phyloP scores from a whole-genome alignment of 352 stramenopile genomes.

The Pythium oligandrum region DNA sequence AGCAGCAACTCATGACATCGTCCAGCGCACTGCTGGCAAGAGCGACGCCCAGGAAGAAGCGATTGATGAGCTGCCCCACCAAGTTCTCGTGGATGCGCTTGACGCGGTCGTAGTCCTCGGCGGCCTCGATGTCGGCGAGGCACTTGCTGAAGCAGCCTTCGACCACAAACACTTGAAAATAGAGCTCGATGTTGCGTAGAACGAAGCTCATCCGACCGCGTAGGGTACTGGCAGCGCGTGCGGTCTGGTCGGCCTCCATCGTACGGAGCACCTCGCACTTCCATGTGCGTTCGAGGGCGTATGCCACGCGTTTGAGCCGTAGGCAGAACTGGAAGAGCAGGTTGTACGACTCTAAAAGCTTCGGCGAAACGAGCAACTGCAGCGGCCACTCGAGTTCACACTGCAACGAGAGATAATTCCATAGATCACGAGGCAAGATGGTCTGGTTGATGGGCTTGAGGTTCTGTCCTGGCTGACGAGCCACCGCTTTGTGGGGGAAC shows the following conservation, averaged over 20 bases:
- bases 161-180: slow-evolving; percentile 80
- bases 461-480: slow-evolving; percentile 9
- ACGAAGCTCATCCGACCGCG: slow-evolving; percentile 74
- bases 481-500: slow-evolving; percentile 34
- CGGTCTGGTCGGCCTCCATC: slow-evolving; percentile 10
- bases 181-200: slow-evolving; percentile 60
- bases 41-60: slow-evolving; percentile 67
- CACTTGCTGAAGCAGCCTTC: slow-evolving; percentile 58
- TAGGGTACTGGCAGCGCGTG: slow-evolving; percentile 26
- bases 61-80: slow-evolving; percentile 57
- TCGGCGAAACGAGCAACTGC: slow-evolving; percentile 53
- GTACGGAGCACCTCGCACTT: slow-evolving; percentile 38
- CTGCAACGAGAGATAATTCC: slow-evolving; percentile 43
- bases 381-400: slow-evolving; percentile 62
- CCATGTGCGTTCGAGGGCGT: slow-evolving; percentile 65
- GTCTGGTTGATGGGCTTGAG: slow-evolving; percentile 34
- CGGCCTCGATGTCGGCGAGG: slow-evolving; percentile 36
- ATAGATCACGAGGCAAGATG: slow-evolving; percentile 47
- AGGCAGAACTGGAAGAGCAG: slow-evolving; percentile 80
- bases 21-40: slow-evolving; percentile 52
- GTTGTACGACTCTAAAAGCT: slow-evolving; percentile 53
- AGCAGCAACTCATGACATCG: slow-evolving; percentile 57
- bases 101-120: slow-evolving; percentile 60
- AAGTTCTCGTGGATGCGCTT: slow-evolving; percentile 71
- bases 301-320: slow-evolving; percentile 61